Percentiles rank a stretch among this genome's conserved stretches.
These are phyloP conservation scores for Amborella trichopoda DNA, from an alignment of 164 flowering plant genomes.

Conservation along the genomic window DNA sequence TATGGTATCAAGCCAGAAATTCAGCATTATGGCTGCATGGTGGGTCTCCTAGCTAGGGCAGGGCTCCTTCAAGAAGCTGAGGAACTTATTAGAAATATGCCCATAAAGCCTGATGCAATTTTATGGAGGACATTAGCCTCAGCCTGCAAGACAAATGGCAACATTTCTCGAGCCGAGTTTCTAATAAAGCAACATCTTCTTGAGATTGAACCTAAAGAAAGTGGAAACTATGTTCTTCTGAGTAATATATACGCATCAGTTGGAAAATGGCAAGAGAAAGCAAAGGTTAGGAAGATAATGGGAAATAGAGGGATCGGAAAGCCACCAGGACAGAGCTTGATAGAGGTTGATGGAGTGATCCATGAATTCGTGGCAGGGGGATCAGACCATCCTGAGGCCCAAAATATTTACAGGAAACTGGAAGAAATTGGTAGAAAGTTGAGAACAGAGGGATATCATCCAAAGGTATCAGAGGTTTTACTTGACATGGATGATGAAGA, in stretches of 20 bases:
- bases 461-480: constrained; percentile 26
- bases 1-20: constrained; percentile 27
- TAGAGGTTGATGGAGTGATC: constrained; percentile 5
- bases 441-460: constrained; percentile 18
- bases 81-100: constrained; percentile 29
- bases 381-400: background rate
- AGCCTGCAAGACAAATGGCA: constrained; percentile 34
- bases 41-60: constrained; percentile 32
- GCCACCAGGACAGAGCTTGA: constrained; percentile 31
- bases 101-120: constrained; percentile 24
- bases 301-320: constrained; percentile 23
- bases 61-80: constrained; percentile 36
- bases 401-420: constrained; percentile 10
- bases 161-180: constrained; percentile 18
- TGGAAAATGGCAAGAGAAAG: constrained; percentile 37
- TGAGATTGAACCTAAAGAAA: constrained; percentile 14
- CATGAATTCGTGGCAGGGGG: background rate
- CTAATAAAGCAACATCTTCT: constrained; percentile 19
- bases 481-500: constrained; percentile 30
- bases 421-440: constrained; percentile 23
- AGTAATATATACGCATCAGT: constrained; percentile 32
- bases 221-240: constrained; percentile 29
- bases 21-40: constrained; percentile 45
- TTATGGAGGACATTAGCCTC: constrained; percentile 32
- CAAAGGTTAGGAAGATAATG: constrained; percentile 28